Evolutionary conservation across 352 stramenopile genomes (phyloP).

Genomic region (Achlya hypogyna): DNA sequence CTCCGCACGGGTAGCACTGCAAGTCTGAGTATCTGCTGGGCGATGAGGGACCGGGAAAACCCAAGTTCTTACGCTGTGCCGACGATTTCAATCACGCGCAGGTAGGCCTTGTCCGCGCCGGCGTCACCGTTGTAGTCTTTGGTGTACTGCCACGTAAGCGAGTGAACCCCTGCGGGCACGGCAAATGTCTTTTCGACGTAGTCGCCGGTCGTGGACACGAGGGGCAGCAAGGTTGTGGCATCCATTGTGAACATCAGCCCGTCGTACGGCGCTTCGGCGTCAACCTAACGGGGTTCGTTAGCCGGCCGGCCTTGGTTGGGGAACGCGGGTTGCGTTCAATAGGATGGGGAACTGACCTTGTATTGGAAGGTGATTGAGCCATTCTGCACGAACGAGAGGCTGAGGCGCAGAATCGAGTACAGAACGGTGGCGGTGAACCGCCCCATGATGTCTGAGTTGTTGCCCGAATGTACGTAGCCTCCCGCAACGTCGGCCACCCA

Average conservation of each 20-base stretch:
- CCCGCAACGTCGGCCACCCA: constrained; percentile 51
- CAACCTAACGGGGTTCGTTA: constrained; percentile 15
- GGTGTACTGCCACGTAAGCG: constrained; percentile 71
- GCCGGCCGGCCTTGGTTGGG: too few species aligned
- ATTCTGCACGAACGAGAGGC: constrained; percentile 61
- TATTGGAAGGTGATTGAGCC: constrained; percentile 73
- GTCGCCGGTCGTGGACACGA: constrained; percentile 56
- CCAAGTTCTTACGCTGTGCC: constrained; percentile 38
- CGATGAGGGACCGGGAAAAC: not conserved
- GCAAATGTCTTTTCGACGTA: constrained; percentile 55
- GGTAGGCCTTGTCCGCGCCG: constrained; percentile 52
- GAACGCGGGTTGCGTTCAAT: too few species aligned
- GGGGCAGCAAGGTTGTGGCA: constrained; percentile 36
- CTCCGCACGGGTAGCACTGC: constrained; percentile 61
- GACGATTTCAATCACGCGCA: constrained; percentile 76
- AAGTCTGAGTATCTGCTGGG: constrained; percentile 37
- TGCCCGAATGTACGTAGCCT: constrained; percentile 50
- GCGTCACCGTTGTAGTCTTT: constrained; percentile 68
- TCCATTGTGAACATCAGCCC: constrained; percentile 69
- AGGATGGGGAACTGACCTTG: constrained; percentile 33
- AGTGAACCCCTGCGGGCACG: constrained; percentile 49
- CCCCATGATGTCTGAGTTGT: constrained; percentile 60
- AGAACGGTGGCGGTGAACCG: constrained; percentile 52
- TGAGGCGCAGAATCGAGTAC: constrained; percentile 66
- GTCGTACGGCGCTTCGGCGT: constrained; percentile 64